These are phyloP conservation scores for Plasmodium yoelii DNA, from an alignment of 169 alveolate genomes.

Conservation along the genomic window DNA sequence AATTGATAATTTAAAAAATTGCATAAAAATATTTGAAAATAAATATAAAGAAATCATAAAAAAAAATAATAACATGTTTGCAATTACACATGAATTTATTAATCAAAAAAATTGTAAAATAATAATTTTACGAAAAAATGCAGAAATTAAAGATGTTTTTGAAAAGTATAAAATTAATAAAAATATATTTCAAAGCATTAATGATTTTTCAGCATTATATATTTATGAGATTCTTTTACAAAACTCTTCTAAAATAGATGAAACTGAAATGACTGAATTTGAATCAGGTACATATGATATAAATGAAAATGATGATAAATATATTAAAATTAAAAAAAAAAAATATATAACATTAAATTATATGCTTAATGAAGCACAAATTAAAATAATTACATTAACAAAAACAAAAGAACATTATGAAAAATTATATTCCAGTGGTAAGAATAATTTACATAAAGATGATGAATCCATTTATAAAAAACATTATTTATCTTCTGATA, in stretches of 20 bases:
- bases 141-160: conserved; percentile 16
- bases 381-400: conserved; percentile 30
- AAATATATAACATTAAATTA: conserved; percentile 43
- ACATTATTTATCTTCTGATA: conserved; percentile 8
- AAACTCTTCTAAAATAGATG: conserved; percentile 5
- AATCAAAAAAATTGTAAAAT: conserved; percentile 38
- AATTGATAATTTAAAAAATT: conserved; percentile 18
- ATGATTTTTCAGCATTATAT: conserved; percentile 27
- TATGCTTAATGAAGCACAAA: conserved; percentile 47
- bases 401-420: conserved; percentile 32
- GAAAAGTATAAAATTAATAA: conserved; percentile 16
- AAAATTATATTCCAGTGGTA: conserved; percentile 6
- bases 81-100: conserved; percentile 60
- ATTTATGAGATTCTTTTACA: conserved; percentile 27
- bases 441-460: conserved; percentile 3
- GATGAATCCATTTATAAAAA: conserved; percentile 12
- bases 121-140: conserved; percentile 3
- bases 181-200: neutral
- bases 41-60: conserved; percentile 20
- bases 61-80: conserved; percentile 47
- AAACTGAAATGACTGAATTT: neutral
- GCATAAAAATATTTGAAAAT: conserved; percentile 13
- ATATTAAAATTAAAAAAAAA: conserved; percentile 44
- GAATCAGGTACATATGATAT: neutral
- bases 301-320: conserved; percentile 1